These are phyloP conservation scores for Sungouiozyma intestinalis DNA, from an alignment of 805 yeast species.

Conservation along the genomic window DNA sequence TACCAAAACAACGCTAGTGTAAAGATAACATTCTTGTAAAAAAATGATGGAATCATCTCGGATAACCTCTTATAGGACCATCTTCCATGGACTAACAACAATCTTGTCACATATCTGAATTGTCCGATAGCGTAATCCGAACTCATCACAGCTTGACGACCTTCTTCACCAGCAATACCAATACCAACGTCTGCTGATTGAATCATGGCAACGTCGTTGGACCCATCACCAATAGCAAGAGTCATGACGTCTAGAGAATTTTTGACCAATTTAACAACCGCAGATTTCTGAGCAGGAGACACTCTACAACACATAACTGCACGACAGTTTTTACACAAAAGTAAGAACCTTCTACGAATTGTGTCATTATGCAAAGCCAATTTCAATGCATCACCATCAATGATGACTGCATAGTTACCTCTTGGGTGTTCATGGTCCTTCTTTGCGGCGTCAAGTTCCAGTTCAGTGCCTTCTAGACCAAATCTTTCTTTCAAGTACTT, in stretches of 20 bases:
- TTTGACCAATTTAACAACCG: conserved; percentile 72
- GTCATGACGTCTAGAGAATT: conserved; percentile 71
- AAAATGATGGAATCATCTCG: conserved; percentile 77
- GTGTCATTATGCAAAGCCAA: conserved; percentile 38
- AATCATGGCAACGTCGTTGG: conserved; percentile 86
- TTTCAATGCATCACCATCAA: conserved; percentile 72
- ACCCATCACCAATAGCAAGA: conserved; percentile 80
- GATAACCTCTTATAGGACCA: conserved; percentile 78
- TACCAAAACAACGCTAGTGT: conserved; percentile 71
- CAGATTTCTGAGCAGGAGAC: conserved; percentile 79
- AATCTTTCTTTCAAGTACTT: conserved; percentile 48
- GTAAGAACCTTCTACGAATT: conserved; percentile 46
- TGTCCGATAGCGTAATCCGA: conserved; percentile 83
- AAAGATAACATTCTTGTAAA: conserved; percentile 69
- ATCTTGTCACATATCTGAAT: conserved; percentile 57
- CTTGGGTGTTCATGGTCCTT: conserved; percentile 55
- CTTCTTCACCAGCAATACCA: conserved; percentile 89
- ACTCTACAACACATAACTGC: conserved; percentile 83
- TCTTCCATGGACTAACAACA: conserved; percentile 69
- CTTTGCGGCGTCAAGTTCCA: conserved; percentile 46
- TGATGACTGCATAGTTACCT: conserved; percentile 57
- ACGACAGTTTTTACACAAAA: conserved; percentile 68
- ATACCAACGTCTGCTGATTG: conserved; percentile 83
- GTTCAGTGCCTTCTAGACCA: conserved; percentile 45
- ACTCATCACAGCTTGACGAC: conserved; percentile 82